Evolutionary conservation across 2,329 filamentous ascomycete species (phyloP).

Genomic region (Remersonia thermophila): DNA sequence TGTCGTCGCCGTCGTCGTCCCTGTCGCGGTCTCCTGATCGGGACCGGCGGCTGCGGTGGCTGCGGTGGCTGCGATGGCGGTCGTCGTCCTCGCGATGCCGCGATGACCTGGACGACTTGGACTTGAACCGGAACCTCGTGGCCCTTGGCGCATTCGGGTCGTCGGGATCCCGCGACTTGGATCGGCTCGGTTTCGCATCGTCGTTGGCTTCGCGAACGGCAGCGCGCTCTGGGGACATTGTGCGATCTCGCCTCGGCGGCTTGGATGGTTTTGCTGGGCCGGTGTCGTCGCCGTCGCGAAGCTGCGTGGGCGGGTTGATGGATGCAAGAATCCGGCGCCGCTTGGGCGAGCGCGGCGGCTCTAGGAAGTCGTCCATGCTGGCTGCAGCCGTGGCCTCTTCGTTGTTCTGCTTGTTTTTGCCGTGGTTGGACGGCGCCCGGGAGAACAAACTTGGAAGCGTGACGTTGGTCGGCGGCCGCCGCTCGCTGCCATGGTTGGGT

Average conservation of each 20-base stretch:
- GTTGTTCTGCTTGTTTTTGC: too few relatives aligned
- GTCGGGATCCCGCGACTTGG: neutral
- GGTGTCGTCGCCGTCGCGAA: too few relatives aligned
- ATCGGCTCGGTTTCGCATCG: neutral
- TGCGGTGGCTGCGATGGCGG: conserved; percentile 20
- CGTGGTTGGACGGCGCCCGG: too few relatives aligned
- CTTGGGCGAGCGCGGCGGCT: conserved; percentile 18
- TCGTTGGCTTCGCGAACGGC: neutral
- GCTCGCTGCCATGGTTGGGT: too few relatives aligned
- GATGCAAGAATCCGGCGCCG: conserved; percentile 39
- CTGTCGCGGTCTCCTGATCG: too few relatives aligned
- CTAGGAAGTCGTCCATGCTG: conserved; percentile 4
- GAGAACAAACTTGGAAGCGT: too few relatives aligned
- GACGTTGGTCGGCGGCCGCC: too few relatives aligned
- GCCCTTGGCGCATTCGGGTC: conserved; percentile 12
- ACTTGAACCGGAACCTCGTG: conserved; percentile 32
- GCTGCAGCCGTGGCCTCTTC: neutral
- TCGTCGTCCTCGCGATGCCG: conserved; percentile 18
- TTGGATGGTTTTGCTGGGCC: neutral
- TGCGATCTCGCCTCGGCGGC: conserved; percentile 1
- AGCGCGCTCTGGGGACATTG: neutral
- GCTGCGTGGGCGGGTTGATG: conserved; percentile 12
- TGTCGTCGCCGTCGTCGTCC: neutral
- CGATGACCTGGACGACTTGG: conserved; percentile 20
- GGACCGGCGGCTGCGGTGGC: conserved; percentile 7